Evolutionary conservation across 495 filamentous ascomycete genomes (phyloP).

Genomic region (Pseudomonodictys pantanalensis): DNA sequence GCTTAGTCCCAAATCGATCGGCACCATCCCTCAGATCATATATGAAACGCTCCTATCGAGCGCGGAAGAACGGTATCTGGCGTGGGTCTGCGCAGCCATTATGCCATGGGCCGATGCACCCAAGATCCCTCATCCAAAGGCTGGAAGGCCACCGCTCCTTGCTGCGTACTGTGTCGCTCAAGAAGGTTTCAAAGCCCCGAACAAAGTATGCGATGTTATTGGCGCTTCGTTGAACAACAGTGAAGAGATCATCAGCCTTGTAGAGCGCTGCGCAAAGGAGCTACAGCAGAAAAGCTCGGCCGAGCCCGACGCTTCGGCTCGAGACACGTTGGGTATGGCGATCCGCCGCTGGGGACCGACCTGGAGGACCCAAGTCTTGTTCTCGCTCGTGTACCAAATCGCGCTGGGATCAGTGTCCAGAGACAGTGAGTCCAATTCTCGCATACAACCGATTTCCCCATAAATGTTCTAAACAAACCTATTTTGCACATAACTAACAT

Average conservation of each 20-base stretch:
- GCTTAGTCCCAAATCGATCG: slow-evolving; percentile 3
- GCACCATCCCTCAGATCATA: slow-evolving; percentile 46
- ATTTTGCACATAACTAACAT: too few species aligned
- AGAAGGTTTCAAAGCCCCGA: slow-evolving; percentile 77
- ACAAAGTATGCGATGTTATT: slow-evolving; percentile 66
- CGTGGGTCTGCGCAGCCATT: slow-evolving; percentile 74
- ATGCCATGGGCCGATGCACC: slow-evolving; percentile 70
- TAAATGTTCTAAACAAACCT: slow-evolving; percentile 33
- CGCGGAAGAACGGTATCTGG: slow-evolving; percentile 59
- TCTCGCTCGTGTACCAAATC: slow-evolving; percentile 64
- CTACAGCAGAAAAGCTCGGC: slow-evolving; percentile 31
- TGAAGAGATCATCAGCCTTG: slow-evolving; percentile 57
- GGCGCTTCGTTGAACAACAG: slow-evolving; percentile 59
- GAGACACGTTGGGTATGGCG: slow-evolving; percentile 65
- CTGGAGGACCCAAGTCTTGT: slow-evolving; percentile 74
- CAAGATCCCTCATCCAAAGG: slow-evolving; percentile 43
- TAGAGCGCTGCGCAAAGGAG: slow-evolving; percentile 47
- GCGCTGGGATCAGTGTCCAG: slow-evolving; percentile 18
- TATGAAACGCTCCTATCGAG: slow-evolving; percentile 56
- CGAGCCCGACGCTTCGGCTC: slow-evolving; percentile 31
- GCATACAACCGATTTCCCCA: not conserved
- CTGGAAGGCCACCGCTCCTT: slow-evolving; percentile 47
- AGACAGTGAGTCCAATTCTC: slow-evolving; percentile 29
- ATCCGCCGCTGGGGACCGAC: slow-evolving; percentile 70
- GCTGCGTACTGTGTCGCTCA: slow-evolving; percentile 56